Conservation (phyloP, 106 monocot species). For the Dendrobium officinale region DNA sequence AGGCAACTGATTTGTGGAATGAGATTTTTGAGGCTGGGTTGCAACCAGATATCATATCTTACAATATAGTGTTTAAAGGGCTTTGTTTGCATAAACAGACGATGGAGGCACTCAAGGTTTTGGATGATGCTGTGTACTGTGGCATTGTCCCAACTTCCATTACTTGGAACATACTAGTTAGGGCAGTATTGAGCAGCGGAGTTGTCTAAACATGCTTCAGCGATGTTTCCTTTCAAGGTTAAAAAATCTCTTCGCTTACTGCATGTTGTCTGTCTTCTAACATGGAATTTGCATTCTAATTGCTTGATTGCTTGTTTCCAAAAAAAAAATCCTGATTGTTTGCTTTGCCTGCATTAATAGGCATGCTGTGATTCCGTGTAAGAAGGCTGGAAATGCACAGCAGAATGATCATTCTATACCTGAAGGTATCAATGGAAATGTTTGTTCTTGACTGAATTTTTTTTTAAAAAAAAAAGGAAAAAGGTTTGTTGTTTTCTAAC, state of each 20-base stretch:
- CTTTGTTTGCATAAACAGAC: constrained; percentile 59
- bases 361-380: background rate
- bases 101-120: constrained; percentile 43
- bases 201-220: constrained; percentile 13
- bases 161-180: constrained; percentile 79
- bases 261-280: background rate
- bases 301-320: background rate
- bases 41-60: constrained; percentile 77
- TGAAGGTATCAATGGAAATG: background rate
- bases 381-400: background rate
- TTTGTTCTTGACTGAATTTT: background rate
- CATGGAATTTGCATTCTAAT: background rate
- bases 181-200: constrained; percentile 40
- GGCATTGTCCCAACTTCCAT: constrained; percentile 51
- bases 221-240: background rate
- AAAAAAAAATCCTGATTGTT: too few species aligned
- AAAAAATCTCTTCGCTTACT: background rate
- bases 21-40: constrained; percentile 64
- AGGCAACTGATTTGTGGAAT: constrained; percentile 57
- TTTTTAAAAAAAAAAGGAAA: background rate
- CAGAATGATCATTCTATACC: background rate
- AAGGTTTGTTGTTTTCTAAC: too few species aligned
- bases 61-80: constrained; percentile 76
- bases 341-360: background rate
- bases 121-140: constrained; percentile 42